Conservation (phyloP, 225 moss, liverwort and hornwort species). For the Ulota crispa region DNA sequence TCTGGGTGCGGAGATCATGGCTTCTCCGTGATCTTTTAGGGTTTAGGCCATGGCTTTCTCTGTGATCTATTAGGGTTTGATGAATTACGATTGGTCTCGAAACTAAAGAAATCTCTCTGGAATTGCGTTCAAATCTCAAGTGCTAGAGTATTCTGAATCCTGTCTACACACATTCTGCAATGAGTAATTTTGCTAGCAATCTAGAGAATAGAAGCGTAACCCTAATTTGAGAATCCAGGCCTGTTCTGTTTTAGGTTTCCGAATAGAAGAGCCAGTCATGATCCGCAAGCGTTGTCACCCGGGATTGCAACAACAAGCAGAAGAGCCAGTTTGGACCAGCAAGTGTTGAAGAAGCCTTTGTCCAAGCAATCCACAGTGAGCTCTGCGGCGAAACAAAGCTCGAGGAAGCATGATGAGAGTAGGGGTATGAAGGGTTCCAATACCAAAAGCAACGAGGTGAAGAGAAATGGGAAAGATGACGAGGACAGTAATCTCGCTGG, state of each 20-base stretch:
- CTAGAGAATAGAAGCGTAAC: background rate
- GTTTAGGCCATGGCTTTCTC: no score
- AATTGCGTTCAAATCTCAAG: background rate
- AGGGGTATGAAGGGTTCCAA: constrained; percentile 13
- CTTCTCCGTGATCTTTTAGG: background rate
- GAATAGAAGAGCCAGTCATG: constrained; percentile 37
- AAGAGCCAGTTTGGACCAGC: constrained; percentile 38
- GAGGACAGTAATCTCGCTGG: constrained; percentile 36
- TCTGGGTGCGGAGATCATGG: background rate
- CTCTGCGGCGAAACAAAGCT: constrained; percentile 37
- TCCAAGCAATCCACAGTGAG: constrained; percentile 33
- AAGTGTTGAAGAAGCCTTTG: constrained; percentile 10
- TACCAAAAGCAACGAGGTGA: constrained; percentile 14
- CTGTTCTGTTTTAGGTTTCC: background rate
- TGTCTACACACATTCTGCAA: background rate
- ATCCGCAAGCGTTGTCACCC: background rate
- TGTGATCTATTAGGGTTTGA: background rate
- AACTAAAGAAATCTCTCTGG: background rate
- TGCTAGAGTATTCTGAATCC: no score
- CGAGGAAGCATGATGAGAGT: constrained; percentile 36
- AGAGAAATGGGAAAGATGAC: constrained; percentile 33
- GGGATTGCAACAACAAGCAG: constrained; percentile 19
- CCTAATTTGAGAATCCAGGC: background rate
- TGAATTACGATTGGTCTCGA: background rate
- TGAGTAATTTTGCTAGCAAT: background rate